Percentiles rank a stretch among this genome's conserved stretches.
These are phyloP conservation scores for Globisporangium camurandrum DNA, from an alignment of 352 stramenopile species.

Conservation along the genomic window DNA sequence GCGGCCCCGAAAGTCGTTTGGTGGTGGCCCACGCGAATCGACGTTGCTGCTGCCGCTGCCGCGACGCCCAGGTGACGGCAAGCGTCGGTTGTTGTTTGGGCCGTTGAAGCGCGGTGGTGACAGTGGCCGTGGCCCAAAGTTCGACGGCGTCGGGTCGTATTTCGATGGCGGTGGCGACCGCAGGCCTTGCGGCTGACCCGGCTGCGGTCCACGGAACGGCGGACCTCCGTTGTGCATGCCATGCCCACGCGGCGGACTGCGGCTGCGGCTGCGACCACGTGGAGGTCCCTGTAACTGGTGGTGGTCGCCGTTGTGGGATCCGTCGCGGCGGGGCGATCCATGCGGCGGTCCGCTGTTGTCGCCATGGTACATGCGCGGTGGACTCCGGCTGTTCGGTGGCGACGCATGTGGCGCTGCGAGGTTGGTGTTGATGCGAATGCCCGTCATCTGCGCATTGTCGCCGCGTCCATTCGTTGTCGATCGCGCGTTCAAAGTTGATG, in stretches of 20 bases:
- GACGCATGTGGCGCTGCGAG: neutral
- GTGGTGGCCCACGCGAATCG: slow-evolving; percentile 3
- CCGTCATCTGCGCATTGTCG: neutral
- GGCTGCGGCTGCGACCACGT: slow-evolving; percentile 25
- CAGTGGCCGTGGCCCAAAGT: slow-evolving; percentile 5
- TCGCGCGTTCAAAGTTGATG: neutral
- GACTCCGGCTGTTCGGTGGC: slow-evolving; percentile 1
- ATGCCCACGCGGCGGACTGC: slow-evolving; percentile 20
- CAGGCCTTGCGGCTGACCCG: slow-evolving; percentile 1
- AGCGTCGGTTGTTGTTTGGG: slow-evolving; percentile 6
- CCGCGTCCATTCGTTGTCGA: neutral
- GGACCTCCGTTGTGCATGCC: no score
- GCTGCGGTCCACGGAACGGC: slow-evolving; percentile 3
- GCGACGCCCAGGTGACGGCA: slow-evolving; percentile 5
- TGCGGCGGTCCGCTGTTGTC: neutral
- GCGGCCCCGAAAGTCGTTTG: slow-evolving; percentile 17
- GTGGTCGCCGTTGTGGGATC: neutral
- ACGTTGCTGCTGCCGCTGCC: neutral
- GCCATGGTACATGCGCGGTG: neutral
- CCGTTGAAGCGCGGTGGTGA: slow-evolving; percentile 3
- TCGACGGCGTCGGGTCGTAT: slow-evolving; percentile 6
- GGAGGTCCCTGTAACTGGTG: slow-evolving; percentile 6
- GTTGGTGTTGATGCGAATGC: neutral
- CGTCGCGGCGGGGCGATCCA: slow-evolving; percentile 6
- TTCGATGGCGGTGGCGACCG: slow-evolving; percentile 5